A percentile compares a stretch with the other conserved stretches of the same genome.
Conservation (phyloP, 176 grass and related monocot species). For the Hordeum marinum region DNA sequence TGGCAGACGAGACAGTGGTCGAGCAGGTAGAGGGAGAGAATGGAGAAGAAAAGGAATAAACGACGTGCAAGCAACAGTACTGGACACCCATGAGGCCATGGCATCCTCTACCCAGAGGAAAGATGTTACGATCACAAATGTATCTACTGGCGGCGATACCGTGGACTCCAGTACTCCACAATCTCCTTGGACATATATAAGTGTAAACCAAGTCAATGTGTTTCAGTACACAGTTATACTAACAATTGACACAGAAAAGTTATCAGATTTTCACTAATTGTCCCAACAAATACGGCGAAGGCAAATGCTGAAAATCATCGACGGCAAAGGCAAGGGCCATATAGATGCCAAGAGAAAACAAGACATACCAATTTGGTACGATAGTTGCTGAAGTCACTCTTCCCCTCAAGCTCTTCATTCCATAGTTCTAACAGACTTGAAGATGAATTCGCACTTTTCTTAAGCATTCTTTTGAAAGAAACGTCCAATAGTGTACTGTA, state of each 20-base stretch:
- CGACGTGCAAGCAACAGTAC: neutral
- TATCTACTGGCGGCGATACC: neutral
- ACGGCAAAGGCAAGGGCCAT: neutral
- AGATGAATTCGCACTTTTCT: conserved; percentile 59
- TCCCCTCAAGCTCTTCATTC: conserved; percentile 87
- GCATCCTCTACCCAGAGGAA: neutral
- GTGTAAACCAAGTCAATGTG: conserved; percentile 7
- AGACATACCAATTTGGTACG: conserved; percentile 76
- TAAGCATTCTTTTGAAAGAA: conserved; percentile 92
- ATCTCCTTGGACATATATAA: conserved; percentile 1
- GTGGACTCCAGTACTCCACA: neutral
- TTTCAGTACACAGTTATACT: neutral
- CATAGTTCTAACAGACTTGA: conserved; percentile 69
- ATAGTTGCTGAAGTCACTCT: conserved; percentile 80
- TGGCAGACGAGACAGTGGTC: neutral
- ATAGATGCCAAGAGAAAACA: conserved; percentile 21
- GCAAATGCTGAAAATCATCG: neutral
- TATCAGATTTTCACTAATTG: neutral
- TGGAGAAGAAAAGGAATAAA: neutral
- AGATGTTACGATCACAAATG: neutral
- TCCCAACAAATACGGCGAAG: neutral
- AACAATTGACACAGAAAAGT: neutral
- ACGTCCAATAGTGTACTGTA: conserved; percentile 77
- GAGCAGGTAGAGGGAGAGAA: neutral
- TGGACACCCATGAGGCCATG: neutral